These are phyloP conservation scores for Lachnum nothofagi DNA, from an alignment of 2,329 filamentous ascomycete genomes.

Conservation along the genomic window DNA sequence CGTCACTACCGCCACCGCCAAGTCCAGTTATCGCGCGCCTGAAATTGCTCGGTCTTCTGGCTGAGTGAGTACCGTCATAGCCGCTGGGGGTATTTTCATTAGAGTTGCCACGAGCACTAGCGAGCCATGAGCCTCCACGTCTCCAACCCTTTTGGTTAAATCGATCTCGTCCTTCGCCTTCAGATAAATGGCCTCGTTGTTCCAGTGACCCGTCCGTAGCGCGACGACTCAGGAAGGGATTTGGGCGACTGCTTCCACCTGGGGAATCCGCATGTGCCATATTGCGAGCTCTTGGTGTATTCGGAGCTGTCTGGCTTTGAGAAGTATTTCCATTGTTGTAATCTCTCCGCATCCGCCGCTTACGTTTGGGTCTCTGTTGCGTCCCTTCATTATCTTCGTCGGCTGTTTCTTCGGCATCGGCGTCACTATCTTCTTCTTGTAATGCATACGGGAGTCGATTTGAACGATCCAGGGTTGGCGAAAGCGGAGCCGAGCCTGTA, in stretches of 20 bases:
- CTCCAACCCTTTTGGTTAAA: conserved; percentile 53
- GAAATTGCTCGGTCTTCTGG: conserved; percentile 57
- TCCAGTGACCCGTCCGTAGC: conserved; percentile 57
- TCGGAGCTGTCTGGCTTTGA: conserved; percentile 61
- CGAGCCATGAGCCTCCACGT: conserved; percentile 44
- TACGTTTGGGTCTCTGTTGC: conserved; percentile 52
- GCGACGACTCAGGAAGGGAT: conserved; percentile 54
- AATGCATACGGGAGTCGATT: conserved; percentile 50
- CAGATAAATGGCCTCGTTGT: conserved; percentile 62
- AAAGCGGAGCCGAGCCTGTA: conserved; percentile 40
- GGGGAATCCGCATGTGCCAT: conserved; percentile 26
- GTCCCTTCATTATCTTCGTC: conserved; percentile 60
- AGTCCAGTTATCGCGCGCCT: conserved; percentile 57
- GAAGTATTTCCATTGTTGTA: conserved; percentile 48
- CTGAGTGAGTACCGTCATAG: conserved; percentile 46
- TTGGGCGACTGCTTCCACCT: conserved; percentile 29
- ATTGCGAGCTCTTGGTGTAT: conserved; percentile 48
- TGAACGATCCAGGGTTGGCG: conserved; percentile 43
- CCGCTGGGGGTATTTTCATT: conserved; percentile 49
- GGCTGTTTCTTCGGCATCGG: conserved; percentile 81
- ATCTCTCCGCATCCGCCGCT: conserved; percentile 56
- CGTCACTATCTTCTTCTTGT: conserved; percentile 61
- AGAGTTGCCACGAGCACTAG: conserved; percentile 48
- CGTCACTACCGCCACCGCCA: conserved; percentile 58
- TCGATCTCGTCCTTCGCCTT: conserved; percentile 67